Conservation (phyloP, 2,329 filamentous ascomycete genomes). For the Ceratocystis destructans region DNA sequence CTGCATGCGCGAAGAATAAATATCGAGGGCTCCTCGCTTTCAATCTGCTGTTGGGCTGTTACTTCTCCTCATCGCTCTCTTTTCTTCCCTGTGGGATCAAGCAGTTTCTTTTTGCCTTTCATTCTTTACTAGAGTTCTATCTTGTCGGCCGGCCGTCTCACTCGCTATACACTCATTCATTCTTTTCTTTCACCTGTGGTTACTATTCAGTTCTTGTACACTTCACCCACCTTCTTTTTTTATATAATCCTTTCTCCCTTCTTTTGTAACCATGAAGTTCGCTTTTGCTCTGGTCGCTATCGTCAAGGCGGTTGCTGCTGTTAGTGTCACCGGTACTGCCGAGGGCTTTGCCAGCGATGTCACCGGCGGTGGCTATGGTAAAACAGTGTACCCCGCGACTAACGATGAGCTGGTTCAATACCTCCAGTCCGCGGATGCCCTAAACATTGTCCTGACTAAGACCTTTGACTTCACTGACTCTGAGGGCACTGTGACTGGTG, state of each 20-base stretch:
- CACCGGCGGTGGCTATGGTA: constrained; percentile 45
- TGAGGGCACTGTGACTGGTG: constrained; percentile 38
- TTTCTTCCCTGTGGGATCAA: background rate
- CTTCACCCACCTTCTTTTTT: background rate
- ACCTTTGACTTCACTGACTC: constrained; percentile 41
- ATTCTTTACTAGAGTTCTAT: background rate
- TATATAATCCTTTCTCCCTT: background rate
- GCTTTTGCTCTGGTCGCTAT: constrained; percentile 22
- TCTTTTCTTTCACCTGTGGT: background rate
- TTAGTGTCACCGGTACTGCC: constrained; percentile 27
- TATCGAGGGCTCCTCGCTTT: background rate
- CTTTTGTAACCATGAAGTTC: constrained; percentile 20
- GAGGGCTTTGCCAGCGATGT: constrained; percentile 37
- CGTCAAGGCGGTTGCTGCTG: constrained; percentile 22
- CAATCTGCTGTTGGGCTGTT: background rate
- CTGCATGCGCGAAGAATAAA: background rate
- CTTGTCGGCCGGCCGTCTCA: constrained; percentile 1
- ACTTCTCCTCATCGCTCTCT: background rate
- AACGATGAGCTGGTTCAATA: constrained; percentile 45
- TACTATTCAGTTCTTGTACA: background rate
- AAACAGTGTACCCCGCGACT: constrained; percentile 39
- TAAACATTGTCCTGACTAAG: constrained; percentile 45
- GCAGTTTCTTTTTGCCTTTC: background rate
- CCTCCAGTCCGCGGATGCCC: constrained; percentile 38
- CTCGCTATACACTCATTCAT: background rate